Percentiles rank a stretch among this genome's conserved stretches.
Evolutionary conservation across 2,329 filamentous ascomycete genomes (phyloP).

Genomic region (Phyllosticta citribraziliensis): DNA sequence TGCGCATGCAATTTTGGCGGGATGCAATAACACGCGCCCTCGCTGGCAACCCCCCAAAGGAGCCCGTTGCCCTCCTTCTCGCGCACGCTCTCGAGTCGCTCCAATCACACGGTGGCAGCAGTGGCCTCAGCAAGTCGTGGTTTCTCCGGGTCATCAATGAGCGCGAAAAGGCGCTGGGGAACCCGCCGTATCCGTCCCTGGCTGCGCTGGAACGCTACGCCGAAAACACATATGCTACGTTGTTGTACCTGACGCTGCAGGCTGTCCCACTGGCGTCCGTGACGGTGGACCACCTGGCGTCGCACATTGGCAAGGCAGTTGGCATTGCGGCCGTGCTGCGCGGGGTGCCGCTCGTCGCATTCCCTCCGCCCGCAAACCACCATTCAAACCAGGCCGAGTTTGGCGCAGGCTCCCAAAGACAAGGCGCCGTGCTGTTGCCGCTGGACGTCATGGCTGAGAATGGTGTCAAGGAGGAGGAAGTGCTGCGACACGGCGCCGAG

Average conservation of each 20-base stretch:
- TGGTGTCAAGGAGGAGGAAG: constrained; percentile 76
- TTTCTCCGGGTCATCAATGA: constrained; percentile 66
- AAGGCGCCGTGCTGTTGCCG: constrained; percentile 67
- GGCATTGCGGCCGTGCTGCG: constrained; percentile 82
- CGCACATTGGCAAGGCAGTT: constrained; percentile 87
- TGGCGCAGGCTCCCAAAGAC: constrained; percentile 33
- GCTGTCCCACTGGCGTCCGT: constrained; percentile 70
- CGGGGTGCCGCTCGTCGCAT: constrained; percentile 79
- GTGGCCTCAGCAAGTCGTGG: constrained; percentile 44
- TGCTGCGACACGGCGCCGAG: constrained; percentile 69
- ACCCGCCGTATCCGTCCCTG: constrained; percentile 68
- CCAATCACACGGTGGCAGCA: constrained; percentile 36
- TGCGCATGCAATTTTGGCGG: constrained; percentile 93
- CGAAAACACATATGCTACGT: constrained; percentile 87
- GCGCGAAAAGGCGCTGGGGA: constrained; percentile 72
- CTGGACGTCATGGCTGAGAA: constrained; percentile 81
- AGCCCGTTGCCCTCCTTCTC: constrained; percentile 81
- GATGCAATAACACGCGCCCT: constrained; percentile 74
- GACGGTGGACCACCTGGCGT: constrained; percentile 84
- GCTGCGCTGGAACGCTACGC: constrained; percentile 74
- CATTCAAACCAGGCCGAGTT: constrained; percentile 24
- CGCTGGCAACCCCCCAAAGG: constrained; percentile 68
- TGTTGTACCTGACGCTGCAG: constrained; percentile 81
- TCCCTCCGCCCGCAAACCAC: constrained; percentile 53
- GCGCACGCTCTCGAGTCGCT: constrained; percentile 58